Evolutionary conservation across 164 flowering plant species (phyloP).

Genomic region (Annona squamosa): DNA sequence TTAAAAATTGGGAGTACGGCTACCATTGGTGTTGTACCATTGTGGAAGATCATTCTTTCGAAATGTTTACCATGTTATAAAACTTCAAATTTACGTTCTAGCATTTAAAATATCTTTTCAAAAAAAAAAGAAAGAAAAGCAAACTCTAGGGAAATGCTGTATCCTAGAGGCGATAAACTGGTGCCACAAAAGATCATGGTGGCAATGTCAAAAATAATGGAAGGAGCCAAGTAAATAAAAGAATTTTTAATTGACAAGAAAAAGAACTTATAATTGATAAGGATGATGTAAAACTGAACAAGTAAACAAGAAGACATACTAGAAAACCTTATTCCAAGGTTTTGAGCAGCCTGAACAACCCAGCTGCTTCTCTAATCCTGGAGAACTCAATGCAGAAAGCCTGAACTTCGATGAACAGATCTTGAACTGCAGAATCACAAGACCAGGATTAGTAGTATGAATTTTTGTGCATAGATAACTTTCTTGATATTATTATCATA

Average conservation of each 20-base stretch:
- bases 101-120: no score
- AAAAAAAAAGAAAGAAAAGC: no score
- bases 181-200: not conserved
- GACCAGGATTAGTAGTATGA: not conserved
- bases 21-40: no score
- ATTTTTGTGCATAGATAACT: not conserved
- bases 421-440: constrained; percentile 64
- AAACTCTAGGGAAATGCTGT: no score
- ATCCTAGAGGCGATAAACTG: not conserved
- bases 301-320: not conserved
- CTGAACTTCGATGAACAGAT: constrained; percentile 94
- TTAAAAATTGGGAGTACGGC: no score
- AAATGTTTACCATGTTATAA: no score
- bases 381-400: constrained; percentile 97
- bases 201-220: not conserved
- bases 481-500: not conserved
- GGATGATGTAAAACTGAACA: not conserved
- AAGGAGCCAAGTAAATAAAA: not conserved
- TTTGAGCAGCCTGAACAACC: constrained; percentile 86
- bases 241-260: not conserved
- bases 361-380: constrained; percentile 88
- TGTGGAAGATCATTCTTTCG: no score
- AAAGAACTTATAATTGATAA: not conserved
- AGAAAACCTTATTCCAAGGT: constrained; percentile 43
- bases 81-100: no score